Percentiles rank a stretch among this genome's conserved stretches.
These are phyloP conservation scores for Sophora flavescens DNA, from an alignment of 306 rosid genomes.

Conservation along the genomic window DNA sequence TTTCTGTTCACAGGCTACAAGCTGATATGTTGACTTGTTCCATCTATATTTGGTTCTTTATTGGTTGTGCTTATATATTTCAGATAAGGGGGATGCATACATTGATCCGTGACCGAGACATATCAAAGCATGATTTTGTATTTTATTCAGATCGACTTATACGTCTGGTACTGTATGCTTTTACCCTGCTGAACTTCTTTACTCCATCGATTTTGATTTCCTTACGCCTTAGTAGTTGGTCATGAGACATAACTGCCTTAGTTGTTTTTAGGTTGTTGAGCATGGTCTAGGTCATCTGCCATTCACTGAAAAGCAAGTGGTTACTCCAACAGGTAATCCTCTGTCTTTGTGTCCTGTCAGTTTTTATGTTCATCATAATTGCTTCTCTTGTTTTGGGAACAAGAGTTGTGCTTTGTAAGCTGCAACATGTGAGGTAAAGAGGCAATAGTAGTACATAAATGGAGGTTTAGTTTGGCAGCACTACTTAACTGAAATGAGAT, in stretches of 20 bases:
- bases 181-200: constrained; percentile 36
- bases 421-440: too few relatives aligned
- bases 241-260: constrained; percentile 28
- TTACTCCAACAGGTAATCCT: too few relatives aligned
- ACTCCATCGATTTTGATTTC: constrained; percentile 29
- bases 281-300: too few relatives aligned
- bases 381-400: too few relatives aligned
- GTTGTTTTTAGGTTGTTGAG: too few relatives aligned
- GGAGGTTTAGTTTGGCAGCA: too few relatives aligned
- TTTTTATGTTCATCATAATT: too few relatives aligned
- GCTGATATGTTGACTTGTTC: constrained; percentile 32
- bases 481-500: too few relatives aligned
- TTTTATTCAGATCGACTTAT: constrained; percentile 98
- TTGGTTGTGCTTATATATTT: constrained; percentile 49
- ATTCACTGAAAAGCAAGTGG: too few relatives aligned
- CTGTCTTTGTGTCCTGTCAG: too few relatives aligned
- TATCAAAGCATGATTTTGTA: constrained; percentile 94
- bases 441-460: too few relatives aligned
- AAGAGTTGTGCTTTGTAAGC: too few relatives aligned
- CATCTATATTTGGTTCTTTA: constrained; percentile 36
- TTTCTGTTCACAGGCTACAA: constrained; percentile 11
- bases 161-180: constrained; percentile 71
- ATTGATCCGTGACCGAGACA: constrained; percentile 84
- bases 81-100: constrained; percentile 99
- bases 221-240: constrained; percentile 24